These are phyloP conservation scores for Diplosphaera chodatii DNA, from an alignment of 139 green algal genomes.

Conservation along the genomic window DNA sequence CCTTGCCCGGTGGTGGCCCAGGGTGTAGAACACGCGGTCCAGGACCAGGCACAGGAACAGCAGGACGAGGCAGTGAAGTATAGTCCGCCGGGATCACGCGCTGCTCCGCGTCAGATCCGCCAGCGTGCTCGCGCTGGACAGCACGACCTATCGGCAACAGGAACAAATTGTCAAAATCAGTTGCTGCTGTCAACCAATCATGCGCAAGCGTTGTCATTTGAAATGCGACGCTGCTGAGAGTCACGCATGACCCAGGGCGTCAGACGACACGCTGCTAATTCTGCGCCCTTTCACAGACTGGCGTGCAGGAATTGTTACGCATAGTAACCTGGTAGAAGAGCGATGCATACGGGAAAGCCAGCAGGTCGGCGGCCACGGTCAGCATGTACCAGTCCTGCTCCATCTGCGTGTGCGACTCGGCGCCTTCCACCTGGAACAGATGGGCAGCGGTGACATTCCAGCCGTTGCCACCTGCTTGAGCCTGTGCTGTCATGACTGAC, in stretches of 20 bases:
- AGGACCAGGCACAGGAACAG: slow-evolving; percentile 72
- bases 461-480: too few relatives aligned
- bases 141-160: slow-evolving; percentile 21
- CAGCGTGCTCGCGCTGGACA: slow-evolving; percentile 25
- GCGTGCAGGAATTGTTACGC: too few relatives aligned
- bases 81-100: slow-evolving; percentile 67
- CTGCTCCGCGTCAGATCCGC: slow-evolving; percentile 56
- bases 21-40: slow-evolving; percentile 53
- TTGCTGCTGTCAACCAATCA: too few relatives aligned
- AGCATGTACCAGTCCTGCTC: slow-evolving; percentile 65
- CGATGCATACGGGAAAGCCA: slow-evolving; percentile 62
- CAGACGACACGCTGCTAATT: too few relatives aligned
- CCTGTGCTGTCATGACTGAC: too few relatives aligned
- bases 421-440: slow-evolving; percentile 12
- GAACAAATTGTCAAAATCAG: background rate
- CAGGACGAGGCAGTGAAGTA: slow-evolving; percentile 58
- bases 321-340: slow-evolving; percentile 68
- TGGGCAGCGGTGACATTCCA: too few relatives aligned
- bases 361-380: slow-evolving; percentile 57
- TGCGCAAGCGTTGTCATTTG: too few relatives aligned
- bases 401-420: slow-evolving; percentile 41
- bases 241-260: too few relatives aligned
- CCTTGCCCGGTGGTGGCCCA: slow-evolving; percentile 39
- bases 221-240: too few relatives aligned
- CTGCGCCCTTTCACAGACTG: too few relatives aligned